phyloP scores from a whole-genome alignment of 225 moss, liverwort and hornwort genomes.

The Straminergon stramineum region DNA sequence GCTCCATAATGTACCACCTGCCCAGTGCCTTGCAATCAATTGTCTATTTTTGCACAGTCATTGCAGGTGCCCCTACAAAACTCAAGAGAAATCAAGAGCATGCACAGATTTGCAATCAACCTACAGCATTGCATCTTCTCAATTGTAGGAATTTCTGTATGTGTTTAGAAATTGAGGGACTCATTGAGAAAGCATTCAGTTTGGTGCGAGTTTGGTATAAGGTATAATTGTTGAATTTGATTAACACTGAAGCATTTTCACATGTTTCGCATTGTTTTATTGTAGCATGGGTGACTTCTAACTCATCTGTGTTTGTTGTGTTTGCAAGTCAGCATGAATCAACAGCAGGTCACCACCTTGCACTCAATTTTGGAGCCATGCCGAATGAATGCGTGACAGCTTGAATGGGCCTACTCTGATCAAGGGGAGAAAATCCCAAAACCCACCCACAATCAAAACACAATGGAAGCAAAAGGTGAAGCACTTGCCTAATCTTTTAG shows the following conservation, averaged over 20 bases:
- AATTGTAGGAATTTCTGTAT: no score
- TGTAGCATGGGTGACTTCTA: not conserved
- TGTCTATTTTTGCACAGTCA: not conserved
- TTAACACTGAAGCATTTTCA: not conserved
- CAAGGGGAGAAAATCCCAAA: not conserved
- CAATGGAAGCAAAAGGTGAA: not conserved
- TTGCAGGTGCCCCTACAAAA: not conserved
- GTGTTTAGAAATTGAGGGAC: no score
- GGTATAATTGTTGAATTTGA: not conserved
- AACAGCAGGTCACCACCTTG: not conserved
- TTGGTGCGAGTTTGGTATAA: no score
- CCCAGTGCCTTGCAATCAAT: not conserved
- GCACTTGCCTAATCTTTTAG: accelerated
- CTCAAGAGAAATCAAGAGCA: not conserved
- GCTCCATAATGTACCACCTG: not conserved
- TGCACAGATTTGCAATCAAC: not conserved
- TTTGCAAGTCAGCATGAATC: not conserved
- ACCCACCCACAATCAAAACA: not conserved
- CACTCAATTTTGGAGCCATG: not conserved
- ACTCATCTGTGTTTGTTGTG: not conserved
- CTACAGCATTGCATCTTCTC: no score
- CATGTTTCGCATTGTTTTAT: not conserved
- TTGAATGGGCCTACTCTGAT: not conserved
- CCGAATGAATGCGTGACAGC: not conserved
- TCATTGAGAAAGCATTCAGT: no score